Conservation (phyloP, 495 filamentous ascomycete genomes). For the Glutinoglossum americanum region DNA sequence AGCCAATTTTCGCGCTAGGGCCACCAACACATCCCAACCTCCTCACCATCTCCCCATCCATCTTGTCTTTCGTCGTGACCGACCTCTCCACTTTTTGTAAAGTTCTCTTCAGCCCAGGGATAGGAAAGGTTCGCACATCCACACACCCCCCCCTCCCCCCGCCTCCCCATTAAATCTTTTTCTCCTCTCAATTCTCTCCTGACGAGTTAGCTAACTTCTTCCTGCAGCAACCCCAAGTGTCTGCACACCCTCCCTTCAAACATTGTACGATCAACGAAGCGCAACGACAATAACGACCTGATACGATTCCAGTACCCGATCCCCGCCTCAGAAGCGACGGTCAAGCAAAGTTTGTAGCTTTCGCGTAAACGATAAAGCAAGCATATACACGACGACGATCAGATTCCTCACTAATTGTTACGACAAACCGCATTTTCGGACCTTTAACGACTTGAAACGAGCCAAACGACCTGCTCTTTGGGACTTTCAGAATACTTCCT, state of each 20-base stretch:
- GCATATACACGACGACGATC: constrained; percentile 2
- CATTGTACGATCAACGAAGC: constrained; percentile 3
- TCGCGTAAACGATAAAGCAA: constrained; percentile 3
- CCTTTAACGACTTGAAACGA: constrained; percentile 2
- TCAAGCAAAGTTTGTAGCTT: constrained; percentile 1
- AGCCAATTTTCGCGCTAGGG: constrained; percentile 3
- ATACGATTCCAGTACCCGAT: constrained; percentile 3
- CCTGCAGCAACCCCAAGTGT: not conserved
- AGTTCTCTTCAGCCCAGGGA: not conserved
- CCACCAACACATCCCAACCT: constrained; percentile 3
- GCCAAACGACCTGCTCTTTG: constrained; percentile 2
- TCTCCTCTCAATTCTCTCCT: not conserved
- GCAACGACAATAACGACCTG: constrained; percentile 2
- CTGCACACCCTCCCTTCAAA: not conserved
- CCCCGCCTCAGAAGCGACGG: constrained; percentile 1
- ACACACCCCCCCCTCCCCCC: not conserved
- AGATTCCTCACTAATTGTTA: constrained; percentile 2
- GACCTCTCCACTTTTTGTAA: constrained; percentile 2
- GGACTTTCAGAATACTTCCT: not conserved
- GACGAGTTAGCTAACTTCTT: not conserved
- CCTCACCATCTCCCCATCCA: not conserved
- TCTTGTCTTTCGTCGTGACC: not conserved
- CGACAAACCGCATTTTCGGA: constrained; percentile 3
- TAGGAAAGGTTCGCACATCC: not conserved
- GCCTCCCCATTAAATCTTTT: not conserved